phyloP scores from a whole-genome alignment of 176 grass and related monocot genomes.

The Ampelocalamus luodianensis region DNA sequence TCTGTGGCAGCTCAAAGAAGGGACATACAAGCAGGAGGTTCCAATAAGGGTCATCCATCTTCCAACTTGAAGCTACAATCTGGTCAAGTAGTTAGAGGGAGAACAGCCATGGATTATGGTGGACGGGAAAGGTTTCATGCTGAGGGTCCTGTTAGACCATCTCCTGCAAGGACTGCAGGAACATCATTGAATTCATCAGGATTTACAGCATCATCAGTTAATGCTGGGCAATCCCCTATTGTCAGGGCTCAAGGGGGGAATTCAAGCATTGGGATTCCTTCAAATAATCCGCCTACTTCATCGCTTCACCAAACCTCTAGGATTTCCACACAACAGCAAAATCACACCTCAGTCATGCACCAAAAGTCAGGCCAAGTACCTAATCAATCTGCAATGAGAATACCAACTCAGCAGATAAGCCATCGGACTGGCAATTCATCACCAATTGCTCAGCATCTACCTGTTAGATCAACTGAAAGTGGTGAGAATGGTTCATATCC shows the following conservation, averaged over 20 bases:
- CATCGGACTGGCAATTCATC: slow-evolving; percentile 52
- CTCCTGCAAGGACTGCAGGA: slow-evolving; percentile 32
- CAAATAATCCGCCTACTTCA: slow-evolving; percentile 51
- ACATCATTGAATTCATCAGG: slow-evolving; percentile 49
- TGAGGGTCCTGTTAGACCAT: slow-evolving; percentile 53
- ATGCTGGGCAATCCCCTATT: slow-evolving; percentile 47
- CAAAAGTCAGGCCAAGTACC: slow-evolving; percentile 59
- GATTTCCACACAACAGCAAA: slow-evolving; percentile 54
- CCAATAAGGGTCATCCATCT: slow-evolving; percentile 58
- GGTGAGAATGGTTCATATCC: slow-evolving; percentile 53
- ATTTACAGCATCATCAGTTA: slow-evolving; percentile 44
- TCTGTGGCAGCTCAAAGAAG: slow-evolving; percentile 54
- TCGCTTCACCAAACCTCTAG: slow-evolving; percentile 58
- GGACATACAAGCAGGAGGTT: slow-evolving; percentile 51
- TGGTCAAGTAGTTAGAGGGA: slow-evolving; percentile 55
- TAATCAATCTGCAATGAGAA: slow-evolving; percentile 47
- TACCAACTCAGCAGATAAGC: slow-evolving; percentile 51
- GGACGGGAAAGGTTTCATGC: slow-evolving; percentile 57
- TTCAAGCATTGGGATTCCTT: slow-evolving; percentile 38
- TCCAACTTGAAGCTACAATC: slow-evolving; percentile 58
- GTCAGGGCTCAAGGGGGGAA: slow-evolving; percentile 56
- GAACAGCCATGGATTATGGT: slow-evolving; percentile 49
- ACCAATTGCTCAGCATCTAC: slow-evolving; percentile 43
- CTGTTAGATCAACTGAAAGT: slow-evolving; percentile 59
- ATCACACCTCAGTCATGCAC: slow-evolving; percentile 50